Base-by-base conservation (phyloP, 2,329 filamentous ascomycete species). In the Cladorrhinum sp. region DNA sequence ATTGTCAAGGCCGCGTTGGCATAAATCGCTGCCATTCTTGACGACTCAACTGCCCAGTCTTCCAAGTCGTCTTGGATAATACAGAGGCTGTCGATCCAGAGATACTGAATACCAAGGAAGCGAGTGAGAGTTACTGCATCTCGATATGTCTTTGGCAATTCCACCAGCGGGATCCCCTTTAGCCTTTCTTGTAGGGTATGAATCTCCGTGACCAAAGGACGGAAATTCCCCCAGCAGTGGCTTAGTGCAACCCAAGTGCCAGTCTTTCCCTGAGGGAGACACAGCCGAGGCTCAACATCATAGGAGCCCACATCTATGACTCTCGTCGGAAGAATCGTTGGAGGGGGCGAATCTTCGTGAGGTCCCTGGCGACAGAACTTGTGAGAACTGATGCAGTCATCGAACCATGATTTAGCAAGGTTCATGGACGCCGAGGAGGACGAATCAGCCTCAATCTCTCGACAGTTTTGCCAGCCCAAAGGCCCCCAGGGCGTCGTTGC, bases 31-130 rank as follows among this genome's bases (percentile, higher is more conserved):
- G n/a, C 36, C 55, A 57, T 57, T 20, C 24, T 23, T 8, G 55
- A 16, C 7, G 55, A 16, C 39, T 57, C 55, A 16, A 28, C 12
- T n/a, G 8, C 6, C 55, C 55, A 57, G 39, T 57, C 55, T 16
- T 23, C 21, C 7, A 14, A 10, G 20, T n/a, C 16, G 36, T 57
- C 55, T 28, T 57, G 55, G 30, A 39, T 42, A n/a, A 42, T 42
- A n/a, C 36, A 42, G 10, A 42, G 36, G 10, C 10, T 14, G 36
- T 42, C 36, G 10, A 61, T 61, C 48, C 59, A 61, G 5, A 61
- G 16, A 26, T 57, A 61, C 2, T 14, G 21, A 26, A 61, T 14
- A 10, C 23, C 21, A 3, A 61, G 28, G 16, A 8, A 18, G 10
- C 49, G 55, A 9, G 54, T 39, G 12, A 57, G 14, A 12, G 24